These are phyloP conservation scores for Poa pratensis DNA, from an alignment of 176 grass and related monocot species.

Conservation along the genomic window DNA sequence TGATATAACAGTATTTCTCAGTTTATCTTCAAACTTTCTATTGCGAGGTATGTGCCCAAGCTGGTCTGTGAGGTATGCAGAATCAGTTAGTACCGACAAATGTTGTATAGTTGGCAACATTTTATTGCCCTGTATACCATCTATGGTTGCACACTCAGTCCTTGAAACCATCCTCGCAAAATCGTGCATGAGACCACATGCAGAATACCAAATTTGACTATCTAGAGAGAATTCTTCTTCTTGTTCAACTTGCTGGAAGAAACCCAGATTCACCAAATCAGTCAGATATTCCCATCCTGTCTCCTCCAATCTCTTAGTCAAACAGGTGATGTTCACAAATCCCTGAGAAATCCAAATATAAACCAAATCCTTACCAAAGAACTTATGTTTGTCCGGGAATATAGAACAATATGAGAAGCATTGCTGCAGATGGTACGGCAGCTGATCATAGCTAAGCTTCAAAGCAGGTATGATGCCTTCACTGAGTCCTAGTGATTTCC, in stretches of 20 bases:
- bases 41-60: not conserved
- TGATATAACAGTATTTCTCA: not conserved
- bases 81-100: constrained; percentile 35
- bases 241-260: not conserved
- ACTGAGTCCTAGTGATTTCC: not conserved
- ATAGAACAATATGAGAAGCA: constrained; percentile 39
- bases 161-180: constrained; percentile 33
- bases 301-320: constrained; percentile 34
- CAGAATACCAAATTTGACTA: not conserved
- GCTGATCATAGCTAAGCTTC: constrained; percentile 28
- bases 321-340: not conserved
- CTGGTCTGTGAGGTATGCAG: not conserved
- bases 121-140: not conserved
- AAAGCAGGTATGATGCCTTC: constrained; percentile 29
- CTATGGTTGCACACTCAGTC: not conserved
- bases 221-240: not conserved
- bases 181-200: constrained; percentile 56
- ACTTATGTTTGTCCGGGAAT: not conserved
- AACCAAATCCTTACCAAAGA: not conserved
- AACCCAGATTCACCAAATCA: constrained; percentile 31
- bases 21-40: not conserved
- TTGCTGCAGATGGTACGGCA: not conserved
- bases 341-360: constrained; percentile 57
- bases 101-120: not conserved
- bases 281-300: constrained; percentile 31